phyloP scores from a whole-genome alignment of 2,329 filamentous ascomycete genomes.

The Sclerotinia sclerotiorum region DNA sequence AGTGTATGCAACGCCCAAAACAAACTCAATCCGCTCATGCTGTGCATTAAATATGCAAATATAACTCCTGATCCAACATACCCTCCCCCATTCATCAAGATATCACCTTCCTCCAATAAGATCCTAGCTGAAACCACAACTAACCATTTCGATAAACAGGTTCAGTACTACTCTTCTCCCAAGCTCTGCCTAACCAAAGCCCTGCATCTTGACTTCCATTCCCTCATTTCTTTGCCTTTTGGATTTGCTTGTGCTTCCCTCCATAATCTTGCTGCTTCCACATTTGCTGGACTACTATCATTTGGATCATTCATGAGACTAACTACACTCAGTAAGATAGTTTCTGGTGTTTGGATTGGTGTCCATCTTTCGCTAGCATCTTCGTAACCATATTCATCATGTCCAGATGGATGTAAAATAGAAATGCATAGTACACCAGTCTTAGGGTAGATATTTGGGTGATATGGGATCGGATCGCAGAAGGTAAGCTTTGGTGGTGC shows the following conservation, averaged over 20 bases:
- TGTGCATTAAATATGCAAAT: background rate
- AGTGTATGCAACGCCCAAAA: background rate
- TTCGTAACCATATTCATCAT: constrained; percentile 94
- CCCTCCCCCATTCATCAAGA: background rate
- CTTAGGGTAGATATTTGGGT: constrained; percentile 83
- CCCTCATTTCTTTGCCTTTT: constrained; percentile 48
- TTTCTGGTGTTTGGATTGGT: constrained; percentile 92
- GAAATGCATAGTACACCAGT: constrained; percentile 92
- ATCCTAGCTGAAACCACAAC: background rate
- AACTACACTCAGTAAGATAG: constrained; percentile 88
- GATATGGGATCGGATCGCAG: constrained; percentile 78
- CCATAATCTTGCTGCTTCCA: constrained; percentile 87
- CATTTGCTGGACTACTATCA: constrained; percentile 91
- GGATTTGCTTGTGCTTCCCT: constrained; percentile 62
- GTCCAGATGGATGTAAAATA: constrained; percentile 91
- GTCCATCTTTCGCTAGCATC: constrained; percentile 86
- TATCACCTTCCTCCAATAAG: background rate
- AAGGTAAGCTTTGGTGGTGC: constrained; percentile 89
- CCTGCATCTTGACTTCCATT: constrained; percentile 77
- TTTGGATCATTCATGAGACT: constrained; percentile 91
- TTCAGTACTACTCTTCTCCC: constrained; percentile 60
- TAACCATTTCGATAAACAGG: background rate
- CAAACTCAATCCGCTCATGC: background rate
- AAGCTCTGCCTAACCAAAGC: constrained; percentile 79
- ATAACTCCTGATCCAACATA: background rate